Base-by-base conservation (phyloP, 2,329 filamentous ascomycete genomes). In the Pseudocercospora macadamiae region DNA sequence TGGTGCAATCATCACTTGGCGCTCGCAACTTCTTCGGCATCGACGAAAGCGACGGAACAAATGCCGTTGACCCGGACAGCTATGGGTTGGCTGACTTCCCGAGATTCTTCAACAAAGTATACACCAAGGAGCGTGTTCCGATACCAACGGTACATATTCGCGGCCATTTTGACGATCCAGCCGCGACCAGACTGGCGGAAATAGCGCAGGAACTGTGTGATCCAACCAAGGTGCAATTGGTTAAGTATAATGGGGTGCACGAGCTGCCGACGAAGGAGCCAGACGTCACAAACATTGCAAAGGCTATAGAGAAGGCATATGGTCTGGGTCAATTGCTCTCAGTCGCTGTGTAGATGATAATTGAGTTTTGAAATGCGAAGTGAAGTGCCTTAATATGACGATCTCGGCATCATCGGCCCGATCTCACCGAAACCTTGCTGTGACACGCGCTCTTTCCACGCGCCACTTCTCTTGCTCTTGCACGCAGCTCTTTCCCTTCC, bases 11-110 rank as follows among this genome's bases (percentile, higher is more conserved):
- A 44, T 54, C 51, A 2, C 36, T 54, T 5, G 51, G 51, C 19
- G 51, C 51, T 8, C 34, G 51, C 34, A 54, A 54, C 25, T 54
- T 44, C 30, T 54, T 54, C 36, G 51, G 51, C 34, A 54, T 54
- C 21, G 51, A 54, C 36, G 51, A 54, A 25, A 37, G 30, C 21
- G 51, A 54, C 21, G 51, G 25, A 16, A 54, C 51, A 16, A 54
- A 54, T 5, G 34, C 51, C 18, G 42, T 54, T 10, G 32, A 39
- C 23, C 30, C 34, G 3, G 51, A 54, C 51, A 28, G 30, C 16
- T 54, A 54, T 18, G 10, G 25, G 5, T 21, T 54, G 12, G 25
- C 34, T 18, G 36, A 54, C 21, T 54, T 54, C 18, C 51, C 51
- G 2, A 30, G 51, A 5, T 54, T 54, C 51, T 54, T 54, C 51